phyloP scores from a whole-genome alignment of 2,329 filamentous ascomycete species.

The Pseudonectria foliicola region DNA sequence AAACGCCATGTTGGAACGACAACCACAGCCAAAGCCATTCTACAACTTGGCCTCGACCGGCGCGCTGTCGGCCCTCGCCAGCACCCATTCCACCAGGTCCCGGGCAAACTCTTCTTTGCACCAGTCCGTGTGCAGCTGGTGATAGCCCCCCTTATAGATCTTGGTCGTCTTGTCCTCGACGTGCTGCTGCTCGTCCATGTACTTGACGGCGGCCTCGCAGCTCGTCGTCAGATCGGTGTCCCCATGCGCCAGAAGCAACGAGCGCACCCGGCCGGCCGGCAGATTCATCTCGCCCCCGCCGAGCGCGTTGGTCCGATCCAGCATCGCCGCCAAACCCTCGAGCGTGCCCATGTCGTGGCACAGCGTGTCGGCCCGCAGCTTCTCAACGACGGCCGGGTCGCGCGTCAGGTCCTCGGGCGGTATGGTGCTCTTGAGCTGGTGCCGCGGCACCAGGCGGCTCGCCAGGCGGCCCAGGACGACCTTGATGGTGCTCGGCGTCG shows the following conservation, averaged over 20 bases:
- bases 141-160: conserved; percentile 69
- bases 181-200: conserved; percentile 50
- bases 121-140: conserved; percentile 62
- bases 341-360: conserved; percentile 80
- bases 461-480: conserved; percentile 61
- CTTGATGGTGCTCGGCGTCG: conserved; percentile 56
- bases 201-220: conserved; percentile 56
- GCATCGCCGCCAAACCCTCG: conserved; percentile 68
- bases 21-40: conserved; percentile 2
- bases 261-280: conserved; percentile 35
- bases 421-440: conserved; percentile 60
- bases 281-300: no score
- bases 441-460: conserved; percentile 57
- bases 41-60: conserved; percentile 32
- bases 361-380: conserved; percentile 58
- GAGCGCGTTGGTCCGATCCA: conserved; percentile 57
- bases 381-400: conserved; percentile 55
- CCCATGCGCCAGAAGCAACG: conserved; percentile 70
- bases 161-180: conserved; percentile 64
- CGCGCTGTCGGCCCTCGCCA: conserved; percentile 31
- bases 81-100: conserved; percentile 61
- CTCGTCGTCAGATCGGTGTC: conserved; percentile 64
- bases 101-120: conserved; percentile 47
- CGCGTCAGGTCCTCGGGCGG: conserved; percentile 58
- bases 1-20: neutral